Evolutionary conservation across 2,329 filamentous ascomycete genomes (phyloP).

Genomic region (Cladophialophora psammophila): DNA sequence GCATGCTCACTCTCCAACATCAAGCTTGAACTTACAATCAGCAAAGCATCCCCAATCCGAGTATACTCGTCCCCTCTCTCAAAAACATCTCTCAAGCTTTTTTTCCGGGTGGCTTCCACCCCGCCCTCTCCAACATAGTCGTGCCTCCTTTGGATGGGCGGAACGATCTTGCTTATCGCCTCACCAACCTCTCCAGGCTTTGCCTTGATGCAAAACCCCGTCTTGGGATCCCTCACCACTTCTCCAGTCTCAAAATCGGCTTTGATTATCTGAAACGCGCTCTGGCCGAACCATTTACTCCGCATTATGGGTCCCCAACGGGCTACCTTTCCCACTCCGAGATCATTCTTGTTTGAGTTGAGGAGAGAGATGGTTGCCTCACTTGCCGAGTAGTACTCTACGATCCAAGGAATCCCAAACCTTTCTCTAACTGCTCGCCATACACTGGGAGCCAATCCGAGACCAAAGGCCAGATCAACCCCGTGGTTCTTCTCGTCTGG

Average conservation of each 20-base stretch:
- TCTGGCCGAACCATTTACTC: slow-evolving; percentile 45
- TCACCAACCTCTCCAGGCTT: slow-evolving; percentile 75
- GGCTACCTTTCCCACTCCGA: slow-evolving; percentile 54
- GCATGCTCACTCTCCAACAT: neutral
- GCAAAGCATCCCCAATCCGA: slow-evolving; percentile 80
- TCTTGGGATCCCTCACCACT: slow-evolving; percentile 66
- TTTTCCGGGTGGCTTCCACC: slow-evolving; percentile 72
- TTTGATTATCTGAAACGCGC: slow-evolving; percentile 53
- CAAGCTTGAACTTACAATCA: slow-evolving; percentile 28
- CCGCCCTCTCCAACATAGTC: slow-evolving; percentile 45
- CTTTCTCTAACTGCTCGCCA: slow-evolving; percentile 41
- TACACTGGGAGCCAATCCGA: slow-evolving; percentile 30
- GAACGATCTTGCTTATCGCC: slow-evolving; percentile 67
- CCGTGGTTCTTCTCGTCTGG: slow-evolving; percentile 31
- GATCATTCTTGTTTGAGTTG: slow-evolving; percentile 52
- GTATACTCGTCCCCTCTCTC: slow-evolving; percentile 80
- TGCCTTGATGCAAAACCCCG: slow-evolving; percentile 69
- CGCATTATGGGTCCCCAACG: slow-evolving; percentile 53
- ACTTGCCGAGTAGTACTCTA: slow-evolving; percentile 58
- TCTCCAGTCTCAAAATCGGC: slow-evolving; percentile 53
- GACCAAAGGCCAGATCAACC: slow-evolving; percentile 30
- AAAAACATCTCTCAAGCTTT: slow-evolving; percentile 77
- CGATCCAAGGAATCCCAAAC: slow-evolving; percentile 55
- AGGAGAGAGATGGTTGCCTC: slow-evolving; percentile 57
- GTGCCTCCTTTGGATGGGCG: slow-evolving; percentile 31